Percentiles rank a stretch among this genome's conserved stretches.
These are phyloP conservation scores for Sporothrix humicola DNA, from an alignment of 2,329 filamentous ascomycete species.

Conservation along the genomic window DNA sequence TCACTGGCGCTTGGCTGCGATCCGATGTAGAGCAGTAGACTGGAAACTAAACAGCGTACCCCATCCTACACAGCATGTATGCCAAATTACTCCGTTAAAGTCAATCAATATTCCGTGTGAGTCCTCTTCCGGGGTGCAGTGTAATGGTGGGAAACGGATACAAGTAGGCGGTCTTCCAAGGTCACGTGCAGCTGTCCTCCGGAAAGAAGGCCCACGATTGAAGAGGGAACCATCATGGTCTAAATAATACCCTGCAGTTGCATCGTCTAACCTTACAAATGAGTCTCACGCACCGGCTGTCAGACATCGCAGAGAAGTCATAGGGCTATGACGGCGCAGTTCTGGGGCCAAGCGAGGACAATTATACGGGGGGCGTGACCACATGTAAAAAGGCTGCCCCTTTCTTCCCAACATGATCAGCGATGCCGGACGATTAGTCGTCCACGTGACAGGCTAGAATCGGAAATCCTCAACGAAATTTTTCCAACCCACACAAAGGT, in stretches of 20 bases:
- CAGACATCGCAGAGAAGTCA: background rate
- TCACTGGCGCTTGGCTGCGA: conserved; percentile 2
- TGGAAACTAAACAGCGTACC: too few relatives aligned
- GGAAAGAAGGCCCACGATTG: too few relatives aligned
- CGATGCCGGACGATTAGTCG: conserved; percentile 6
- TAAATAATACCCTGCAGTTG: background rate
- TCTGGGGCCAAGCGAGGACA: background rate
- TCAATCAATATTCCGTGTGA: too few relatives aligned
- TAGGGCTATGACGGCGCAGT: background rate
- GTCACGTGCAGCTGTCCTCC: background rate
- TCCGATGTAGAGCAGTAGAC: background rate
- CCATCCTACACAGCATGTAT: too few relatives aligned
- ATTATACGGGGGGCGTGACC: background rate
- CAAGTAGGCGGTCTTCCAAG: background rate
- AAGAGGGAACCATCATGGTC: too few relatives aligned
- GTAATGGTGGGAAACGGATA: background rate
- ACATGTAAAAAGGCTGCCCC: background rate
- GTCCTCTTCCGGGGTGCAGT: too few relatives aligned
- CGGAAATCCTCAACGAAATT: conserved; percentile 4
- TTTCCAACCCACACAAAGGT: background rate
- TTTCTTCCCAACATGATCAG: background rate
- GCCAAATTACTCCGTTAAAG: too few relatives aligned
- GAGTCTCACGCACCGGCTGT: background rate
- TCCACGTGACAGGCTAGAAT: conserved; percentile 15
- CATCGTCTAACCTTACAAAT: background rate